phyloP scores from a whole-genome alignment of 129 eudicot genomes.

The Tagetes erecta region DNA sequence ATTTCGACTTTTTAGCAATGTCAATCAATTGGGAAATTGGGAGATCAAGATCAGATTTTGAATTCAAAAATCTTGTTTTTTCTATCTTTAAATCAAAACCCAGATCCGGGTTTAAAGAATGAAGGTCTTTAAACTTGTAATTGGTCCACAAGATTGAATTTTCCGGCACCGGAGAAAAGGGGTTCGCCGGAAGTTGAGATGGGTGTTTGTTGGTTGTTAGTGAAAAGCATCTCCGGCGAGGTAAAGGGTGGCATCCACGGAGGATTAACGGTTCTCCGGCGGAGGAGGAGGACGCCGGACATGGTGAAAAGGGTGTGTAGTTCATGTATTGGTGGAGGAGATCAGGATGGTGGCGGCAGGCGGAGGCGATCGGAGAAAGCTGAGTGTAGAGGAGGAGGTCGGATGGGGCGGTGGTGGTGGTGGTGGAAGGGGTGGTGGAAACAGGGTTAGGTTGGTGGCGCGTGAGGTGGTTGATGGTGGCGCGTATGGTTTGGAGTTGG shows the following conservation, averaged over 20 bases:
- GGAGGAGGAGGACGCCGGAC: conserved; percentile 50
- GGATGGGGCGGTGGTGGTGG: conserved; percentile 57
- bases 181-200: conserved; percentile 43
- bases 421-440: conserved; percentile 18
- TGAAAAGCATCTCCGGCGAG: conserved; percentile 85
- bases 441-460: conserved; percentile 60
- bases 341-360: conserved; percentile 79
- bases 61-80: conserved; percentile 43
- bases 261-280: conserved; percentile 72
- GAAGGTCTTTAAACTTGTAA: conserved; percentile 59
- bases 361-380: conserved; percentile 74
- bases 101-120: conserved; percentile 65
- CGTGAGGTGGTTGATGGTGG: conserved; percentile 99
- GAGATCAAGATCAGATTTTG: conserved; percentile 80
- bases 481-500: conserved; percentile 92
- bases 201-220: conserved; percentile 44
- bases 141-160: conserved; percentile 43
- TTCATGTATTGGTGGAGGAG: conserved; percentile 88
- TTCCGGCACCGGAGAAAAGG: conserved; percentile 59
- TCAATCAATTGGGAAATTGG: conserved; percentile 63
- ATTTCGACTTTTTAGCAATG: conserved; percentile 42
- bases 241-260: conserved; percentile 93
- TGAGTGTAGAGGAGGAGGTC: conserved; percentile 83
- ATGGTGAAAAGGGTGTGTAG: conserved; percentile 66
- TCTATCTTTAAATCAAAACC: conserved; percentile 69